Evolutionary conservation across 2,329 filamentous ascomycete genomes (phyloP).

Genomic region (Clarireedia hainanense): DNA sequence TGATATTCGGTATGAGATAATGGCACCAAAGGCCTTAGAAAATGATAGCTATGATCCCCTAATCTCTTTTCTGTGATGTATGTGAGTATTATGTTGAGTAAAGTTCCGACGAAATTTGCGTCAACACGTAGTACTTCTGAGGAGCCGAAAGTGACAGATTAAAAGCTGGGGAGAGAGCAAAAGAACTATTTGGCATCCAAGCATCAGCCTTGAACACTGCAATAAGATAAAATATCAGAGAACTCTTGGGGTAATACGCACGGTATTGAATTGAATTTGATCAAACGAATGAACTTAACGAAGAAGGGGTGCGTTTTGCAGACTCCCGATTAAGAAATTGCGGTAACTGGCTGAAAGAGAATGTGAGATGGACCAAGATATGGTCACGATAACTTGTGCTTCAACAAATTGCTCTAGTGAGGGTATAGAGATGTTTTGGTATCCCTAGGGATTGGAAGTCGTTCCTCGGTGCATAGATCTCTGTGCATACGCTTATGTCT

Average conservation of each 20-base stretch:
- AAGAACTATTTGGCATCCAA: slow-evolving; percentile 2
- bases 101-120: background rate
- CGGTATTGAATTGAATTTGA: background rate
- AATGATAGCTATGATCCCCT: background rate
- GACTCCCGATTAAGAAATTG: background rate
- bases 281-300: slow-evolving; percentile 1
- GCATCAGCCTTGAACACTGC: slow-evolving; percentile 8
- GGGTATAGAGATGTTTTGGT: background rate
- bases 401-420: background rate
- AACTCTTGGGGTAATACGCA: slow-evolving; percentile 6
- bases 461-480: slow-evolving; percentile 5
- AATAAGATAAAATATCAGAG: background rate
- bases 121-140: too few species aligned
- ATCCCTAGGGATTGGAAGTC: slow-evolving; percentile 5
- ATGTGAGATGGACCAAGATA: background rate
- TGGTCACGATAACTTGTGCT: background rate
- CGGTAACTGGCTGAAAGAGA: background rate
- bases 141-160: background rate
- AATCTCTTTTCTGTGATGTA: too few species aligned
- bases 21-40: background rate
- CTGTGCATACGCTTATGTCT: background rate
- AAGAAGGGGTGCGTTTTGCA: background rate
- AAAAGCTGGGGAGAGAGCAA: background rate
- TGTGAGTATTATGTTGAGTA: too few species aligned
- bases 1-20: background rate